Conservation (phyloP, 352 stramenopile genomes). For the Phytophthora pluvialis region DNA sequence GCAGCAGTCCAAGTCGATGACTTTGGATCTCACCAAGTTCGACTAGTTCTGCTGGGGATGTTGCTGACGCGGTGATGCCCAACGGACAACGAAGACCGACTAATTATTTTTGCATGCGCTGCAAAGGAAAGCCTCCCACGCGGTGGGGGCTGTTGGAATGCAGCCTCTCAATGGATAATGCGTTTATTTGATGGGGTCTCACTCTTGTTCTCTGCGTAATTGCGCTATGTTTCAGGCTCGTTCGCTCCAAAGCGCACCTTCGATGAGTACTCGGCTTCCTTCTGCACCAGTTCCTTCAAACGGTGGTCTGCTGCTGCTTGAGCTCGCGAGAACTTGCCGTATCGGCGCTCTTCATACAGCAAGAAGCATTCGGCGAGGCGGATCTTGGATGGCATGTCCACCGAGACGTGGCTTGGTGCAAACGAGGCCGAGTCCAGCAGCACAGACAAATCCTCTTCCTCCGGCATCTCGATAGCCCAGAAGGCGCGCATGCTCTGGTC, state of each 20-base stretch:
- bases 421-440: slow-evolving; percentile 65
- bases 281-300: slow-evolving; percentile 60
- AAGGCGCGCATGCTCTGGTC: slow-evolving; percentile 65
- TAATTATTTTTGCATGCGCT: slow-evolving; percentile 20
- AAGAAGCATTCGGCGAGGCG: slow-evolving; percentile 65
- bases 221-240: slow-evolving; percentile 18
- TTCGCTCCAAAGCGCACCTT: slow-evolving; percentile 52
- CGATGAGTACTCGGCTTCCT: slow-evolving; percentile 64
- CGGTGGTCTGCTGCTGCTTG: slow-evolving; percentile 48
- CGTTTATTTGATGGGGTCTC: slow-evolving; percentile 7
- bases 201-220: neutral
- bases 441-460: slow-evolving; percentile 61
- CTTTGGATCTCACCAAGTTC: slow-evolving; percentile 83
- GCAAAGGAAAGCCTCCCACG: slow-evolving; percentile 1
- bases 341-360: slow-evolving; percentile 61
- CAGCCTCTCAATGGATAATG: slow-evolving; percentile 13
- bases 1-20: slow-evolving; percentile 80
- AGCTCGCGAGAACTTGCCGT: slow-evolving; percentile 44
- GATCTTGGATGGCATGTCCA: slow-evolving; percentile 57
- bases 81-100: slow-evolving; percentile 2
- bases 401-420: slow-evolving; percentile 27
- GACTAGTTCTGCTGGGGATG: slow-evolving; percentile 27
- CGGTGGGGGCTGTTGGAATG: slow-evolving; percentile 1
- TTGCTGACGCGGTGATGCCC: too few species aligned
- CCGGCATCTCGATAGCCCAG: slow-evolving; percentile 61